Conservation (phyloP, 768 basidiomycete species). For the Hericium erinaceus region DNA sequence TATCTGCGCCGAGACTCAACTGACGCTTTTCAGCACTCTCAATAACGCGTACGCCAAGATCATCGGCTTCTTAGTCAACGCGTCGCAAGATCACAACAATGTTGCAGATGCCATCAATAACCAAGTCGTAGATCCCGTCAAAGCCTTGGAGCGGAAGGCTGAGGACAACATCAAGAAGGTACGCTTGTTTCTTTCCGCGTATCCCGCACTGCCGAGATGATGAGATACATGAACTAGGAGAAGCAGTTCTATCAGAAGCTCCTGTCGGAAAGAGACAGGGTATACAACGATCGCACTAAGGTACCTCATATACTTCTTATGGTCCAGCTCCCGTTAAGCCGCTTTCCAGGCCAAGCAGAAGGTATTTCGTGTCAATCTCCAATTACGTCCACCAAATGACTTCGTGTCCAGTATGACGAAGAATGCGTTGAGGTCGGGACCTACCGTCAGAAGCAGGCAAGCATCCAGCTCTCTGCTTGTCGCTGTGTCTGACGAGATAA, state of each 20-base stretch:
- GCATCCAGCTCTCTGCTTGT: constrained; percentile 1
- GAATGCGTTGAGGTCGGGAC: constrained; percentile 67
- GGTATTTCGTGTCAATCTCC: constrained; percentile 23
- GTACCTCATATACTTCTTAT: constrained; percentile 27
- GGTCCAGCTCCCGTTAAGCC: constrained; percentile 1
- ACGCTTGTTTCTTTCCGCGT: constrained; percentile 2
- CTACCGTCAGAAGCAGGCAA: constrained; percentile 72
- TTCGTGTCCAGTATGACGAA: constrained; percentile 55
- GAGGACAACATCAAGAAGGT: constrained; percentile 68
- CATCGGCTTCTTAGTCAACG: constrained; percentile 46
- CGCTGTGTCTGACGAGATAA: neutral
- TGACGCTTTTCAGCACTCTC: constrained; percentile 45
- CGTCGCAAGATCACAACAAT: constrained; percentile 61
- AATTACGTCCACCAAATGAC: no score
- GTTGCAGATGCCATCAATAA: constrained; percentile 52
- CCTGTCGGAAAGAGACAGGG: constrained; percentile 58
- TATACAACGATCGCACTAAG: constrained; percentile 61
- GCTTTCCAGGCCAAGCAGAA: constrained; percentile 50
- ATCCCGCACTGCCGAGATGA: constrained; percentile 2
- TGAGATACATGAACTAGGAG: constrained; percentile 34
- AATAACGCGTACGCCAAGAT: constrained; percentile 61
- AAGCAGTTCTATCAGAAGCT: constrained; percentile 62
- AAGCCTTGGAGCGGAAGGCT: constrained; percentile 47
- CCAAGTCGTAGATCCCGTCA: constrained; percentile 58
- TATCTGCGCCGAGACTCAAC: neutral